Conservation (phyloP, 2,329 filamentous ascomycete genomes). For the Beauveria medogensis region DNA sequence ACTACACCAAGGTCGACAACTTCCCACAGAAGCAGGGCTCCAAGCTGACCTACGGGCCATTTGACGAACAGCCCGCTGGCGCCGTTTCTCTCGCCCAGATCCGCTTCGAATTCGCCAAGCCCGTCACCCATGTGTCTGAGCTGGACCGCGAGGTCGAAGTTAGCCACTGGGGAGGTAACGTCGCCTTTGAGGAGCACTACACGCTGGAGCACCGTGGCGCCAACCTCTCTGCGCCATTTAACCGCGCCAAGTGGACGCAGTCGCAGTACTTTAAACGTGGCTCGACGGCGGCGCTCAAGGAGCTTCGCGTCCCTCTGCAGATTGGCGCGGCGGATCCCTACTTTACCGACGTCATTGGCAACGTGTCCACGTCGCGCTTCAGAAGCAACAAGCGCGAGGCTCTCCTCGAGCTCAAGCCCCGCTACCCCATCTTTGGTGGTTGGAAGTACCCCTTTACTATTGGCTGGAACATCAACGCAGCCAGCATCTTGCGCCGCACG, state of each 20-base stretch:
- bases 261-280: constrained; percentile 66
- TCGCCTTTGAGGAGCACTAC: constrained; percentile 92
- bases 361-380: constrained; percentile 90
- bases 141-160: constrained; percentile 91
- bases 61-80: constrained; percentile 72
- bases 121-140: constrained; percentile 67
- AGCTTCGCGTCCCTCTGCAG: constrained; percentile 70
- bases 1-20: constrained; percentile 69
- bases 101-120: constrained; percentile 93
- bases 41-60: constrained; percentile 85
- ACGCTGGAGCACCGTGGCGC: constrained; percentile 82
- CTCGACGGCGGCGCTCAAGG: constrained; percentile 66
- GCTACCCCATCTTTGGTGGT: constrained; percentile 92
- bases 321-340: constrained; percentile 80
- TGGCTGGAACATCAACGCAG: constrained; percentile 86
- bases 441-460: constrained; percentile 98
- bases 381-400: constrained; percentile 68
- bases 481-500: constrained; percentile 63
- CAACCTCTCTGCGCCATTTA: constrained; percentile 64
- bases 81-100: constrained; percentile 65
- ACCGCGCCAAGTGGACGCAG: constrained; percentile 67
- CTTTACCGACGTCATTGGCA: constrained; percentile 93
- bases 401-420: constrained; percentile 81
- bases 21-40: constrained; percentile 74
- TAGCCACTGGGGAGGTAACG: constrained; percentile 95